phyloP scores from a whole-genome alignment of 2,329 filamentous ascomycete genomes.

The Neofusicoccum cordaticola region DNA sequence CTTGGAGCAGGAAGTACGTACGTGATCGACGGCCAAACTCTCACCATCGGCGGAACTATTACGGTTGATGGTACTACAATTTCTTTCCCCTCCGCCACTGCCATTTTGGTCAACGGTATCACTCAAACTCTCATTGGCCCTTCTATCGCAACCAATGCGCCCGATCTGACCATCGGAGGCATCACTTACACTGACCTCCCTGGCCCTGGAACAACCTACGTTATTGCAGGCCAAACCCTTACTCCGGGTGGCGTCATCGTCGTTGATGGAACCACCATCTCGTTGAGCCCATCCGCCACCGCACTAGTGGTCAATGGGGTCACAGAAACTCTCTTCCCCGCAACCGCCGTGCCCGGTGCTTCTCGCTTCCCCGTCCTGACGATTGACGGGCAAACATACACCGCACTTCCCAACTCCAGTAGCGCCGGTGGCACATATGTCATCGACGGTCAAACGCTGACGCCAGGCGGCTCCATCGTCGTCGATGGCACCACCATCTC shows the following conservation, averaged over 20 bases:
- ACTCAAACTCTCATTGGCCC: constrained; percentile 28
- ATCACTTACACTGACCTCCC: constrained; percentile 28
- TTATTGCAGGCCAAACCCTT: constrained; percentile 37
- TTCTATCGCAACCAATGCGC: constrained; percentile 24
- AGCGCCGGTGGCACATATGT: constrained; percentile 27
- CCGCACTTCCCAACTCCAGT: neutral
- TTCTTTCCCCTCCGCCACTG: constrained; percentile 32
- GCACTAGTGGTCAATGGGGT: constrained; percentile 17
- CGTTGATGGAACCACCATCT: constrained; percentile 29
- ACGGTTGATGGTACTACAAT: constrained; percentile 33
- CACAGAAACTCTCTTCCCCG: constrained; percentile 14
- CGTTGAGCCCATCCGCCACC: constrained; percentile 23
- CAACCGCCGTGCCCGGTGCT: constrained; percentile 18
- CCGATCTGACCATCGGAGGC: constrained; percentile 32
- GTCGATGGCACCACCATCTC: constrained; percentile 25
- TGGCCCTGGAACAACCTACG: constrained; percentile 29
- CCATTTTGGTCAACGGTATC: constrained; percentile 32
- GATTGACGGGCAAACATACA: constrained; percentile 19
- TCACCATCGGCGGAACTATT: constrained; percentile 35
- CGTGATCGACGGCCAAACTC: constrained; percentile 38
- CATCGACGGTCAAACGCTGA: constrained; percentile 39
- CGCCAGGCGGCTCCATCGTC: constrained; percentile 33
- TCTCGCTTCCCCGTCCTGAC: constrained; percentile 21
- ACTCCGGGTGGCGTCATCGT: constrained; percentile 38
- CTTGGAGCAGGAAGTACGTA: constrained; percentile 25